A percentile compares a stretch with the other conserved stretches of the same genome.
phyloP scores from a whole-genome alignment of 1,284 basidiomycete species.

The Leccinum subrobustum region DNA sequence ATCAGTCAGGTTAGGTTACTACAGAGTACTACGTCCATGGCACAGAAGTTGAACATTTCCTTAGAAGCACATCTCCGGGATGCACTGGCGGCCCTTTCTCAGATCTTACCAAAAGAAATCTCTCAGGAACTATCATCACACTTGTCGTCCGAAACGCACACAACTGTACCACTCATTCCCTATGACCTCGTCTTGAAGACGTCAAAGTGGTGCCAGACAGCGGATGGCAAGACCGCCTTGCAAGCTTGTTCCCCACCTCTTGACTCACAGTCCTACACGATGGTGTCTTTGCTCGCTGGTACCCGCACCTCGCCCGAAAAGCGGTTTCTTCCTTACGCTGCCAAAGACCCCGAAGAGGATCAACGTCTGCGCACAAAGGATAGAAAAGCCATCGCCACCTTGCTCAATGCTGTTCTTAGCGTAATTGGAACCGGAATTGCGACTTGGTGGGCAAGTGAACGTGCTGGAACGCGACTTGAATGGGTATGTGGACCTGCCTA shows the following conservation, averaged over 20 bases:
- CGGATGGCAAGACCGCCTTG: constrained; percentile 45
- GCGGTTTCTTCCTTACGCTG: constrained; percentile 52
- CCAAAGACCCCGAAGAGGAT: constrained; percentile 42
- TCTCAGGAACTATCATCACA: constrained; percentile 40
- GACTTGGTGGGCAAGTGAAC: constrained; percentile 68
- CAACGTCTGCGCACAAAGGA: constrained; percentile 47
- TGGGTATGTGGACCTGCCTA: constrained; percentile 46
- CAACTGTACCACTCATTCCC: constrained; percentile 47
- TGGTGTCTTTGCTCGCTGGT: constrained; percentile 75
- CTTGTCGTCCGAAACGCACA: constrained; percentile 30
- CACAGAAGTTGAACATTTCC: constrained; percentile 54
- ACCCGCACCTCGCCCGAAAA: constrained; percentile 71
- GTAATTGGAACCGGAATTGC: constrained; percentile 64
- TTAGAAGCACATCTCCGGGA: constrained; percentile 62
- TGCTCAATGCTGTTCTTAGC: constrained; percentile 71
- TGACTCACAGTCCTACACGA: constrained; percentile 55
- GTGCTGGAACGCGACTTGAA: constrained; percentile 63
- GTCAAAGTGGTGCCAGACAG: constrained; percentile 66
- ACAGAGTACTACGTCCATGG: constrained; percentile 1
- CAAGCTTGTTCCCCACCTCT: constrained; percentile 44
- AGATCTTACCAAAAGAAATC: constrained; percentile 47
- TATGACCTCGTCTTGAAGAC: constrained; percentile 57
- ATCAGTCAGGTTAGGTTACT: background rate
- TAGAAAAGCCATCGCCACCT: constrained; percentile 60
- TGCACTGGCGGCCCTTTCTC: constrained; percentile 43